phyloP scores from a whole-genome alignment of 441 rosid genomes.

The Gossypium lobatum region DNA sequence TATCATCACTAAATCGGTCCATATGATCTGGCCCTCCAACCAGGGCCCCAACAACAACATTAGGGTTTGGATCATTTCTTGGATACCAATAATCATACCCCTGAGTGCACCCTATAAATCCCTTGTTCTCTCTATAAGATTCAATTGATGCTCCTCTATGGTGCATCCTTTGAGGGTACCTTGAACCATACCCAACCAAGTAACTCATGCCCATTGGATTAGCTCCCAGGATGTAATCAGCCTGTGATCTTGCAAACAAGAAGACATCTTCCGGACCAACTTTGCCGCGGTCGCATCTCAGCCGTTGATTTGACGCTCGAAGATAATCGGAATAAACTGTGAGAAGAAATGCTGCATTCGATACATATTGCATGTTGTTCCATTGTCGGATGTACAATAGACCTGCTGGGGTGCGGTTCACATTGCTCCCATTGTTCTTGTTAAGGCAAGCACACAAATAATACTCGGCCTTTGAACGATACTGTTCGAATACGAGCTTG shows the following conservation, averaged over 20 bases:
- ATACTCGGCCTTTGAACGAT: slow-evolving; percentile 33
- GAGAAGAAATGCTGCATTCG: slow-evolving; percentile 32
- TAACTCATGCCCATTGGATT: slow-evolving; percentile 55
- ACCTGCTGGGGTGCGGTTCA: slow-evolving; percentile 38
- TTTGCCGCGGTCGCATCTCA: slow-evolving; percentile 18
- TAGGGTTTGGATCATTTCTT: slow-evolving; percentile 31
- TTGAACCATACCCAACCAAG: slow-evolving; percentile 50
- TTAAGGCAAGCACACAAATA: slow-evolving; percentile 38
- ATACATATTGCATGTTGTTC: slow-evolving; percentile 48
- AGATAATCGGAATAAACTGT: slow-evolving; percentile 32
- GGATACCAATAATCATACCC: slow-evolving; percentile 39
- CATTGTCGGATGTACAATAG: slow-evolving; percentile 32
- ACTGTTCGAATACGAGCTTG: slow-evolving; percentile 18
- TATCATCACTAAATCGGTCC: slow-evolving; percentile 24
- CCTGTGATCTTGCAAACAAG: slow-evolving; percentile 31
- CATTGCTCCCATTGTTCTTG: slow-evolving; percentile 24
- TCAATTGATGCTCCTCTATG: slow-evolving; percentile 58
- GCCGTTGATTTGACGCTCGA: slow-evolving; percentile 9
- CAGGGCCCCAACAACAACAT: slow-evolving; percentile 31
- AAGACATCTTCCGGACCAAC: slow-evolving; percentile 24
- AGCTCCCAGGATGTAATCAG: slow-evolving; percentile 50
- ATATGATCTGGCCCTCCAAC: slow-evolving; percentile 40
- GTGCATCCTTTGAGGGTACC: slow-evolving; percentile 49
- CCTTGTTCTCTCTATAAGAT: slow-evolving; percentile 23
- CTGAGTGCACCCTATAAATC: slow-evolving; percentile 43